These are phyloP conservation scores for Neurospora sp. DNA, from an alignment of 495 filamentous ascomycete species.

Conservation along the genomic window DNA sequence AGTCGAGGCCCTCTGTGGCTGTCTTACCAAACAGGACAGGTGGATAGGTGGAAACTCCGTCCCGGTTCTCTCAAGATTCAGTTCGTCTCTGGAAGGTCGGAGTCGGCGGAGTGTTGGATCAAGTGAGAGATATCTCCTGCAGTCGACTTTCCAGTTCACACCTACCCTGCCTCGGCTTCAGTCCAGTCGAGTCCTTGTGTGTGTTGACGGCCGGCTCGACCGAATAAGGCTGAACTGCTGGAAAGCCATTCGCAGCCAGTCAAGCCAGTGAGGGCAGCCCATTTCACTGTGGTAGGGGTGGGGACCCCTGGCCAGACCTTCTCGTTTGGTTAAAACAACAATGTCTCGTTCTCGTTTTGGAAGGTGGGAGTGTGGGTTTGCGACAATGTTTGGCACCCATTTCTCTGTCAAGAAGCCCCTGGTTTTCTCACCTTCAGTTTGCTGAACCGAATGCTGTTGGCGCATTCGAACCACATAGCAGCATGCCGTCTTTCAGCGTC, in stretches of 20 bases:
- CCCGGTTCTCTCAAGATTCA: neutral
- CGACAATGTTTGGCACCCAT: neutral
- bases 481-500: neutral
- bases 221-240: neutral
- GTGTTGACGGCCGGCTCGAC: neutral
- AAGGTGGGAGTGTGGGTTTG: conserved; percentile 1
- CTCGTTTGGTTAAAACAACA: neutral
- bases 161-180: neutral
- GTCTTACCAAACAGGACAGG: neutral
- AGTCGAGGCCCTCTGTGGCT: neutral
- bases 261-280: neutral
- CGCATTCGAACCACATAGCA: neutral
- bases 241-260: neutral
- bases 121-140: neutral
- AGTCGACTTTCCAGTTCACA: neutral
- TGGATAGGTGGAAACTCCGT: neutral
- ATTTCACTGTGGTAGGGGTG: neutral
- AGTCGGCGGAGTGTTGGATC: neutral
- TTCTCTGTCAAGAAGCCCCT: neutral
- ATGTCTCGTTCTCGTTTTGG: neutral
- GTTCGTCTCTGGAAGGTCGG: neutral
- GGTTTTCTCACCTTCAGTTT: neutral
- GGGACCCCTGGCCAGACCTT: neutral
- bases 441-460: neutral
- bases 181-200: neutral